Evolutionary conservation across 352 stramenopile species (phyloP), one percentile per base, ranked within the genome.

Genomic region (Vaucheria bursata): DNA sequence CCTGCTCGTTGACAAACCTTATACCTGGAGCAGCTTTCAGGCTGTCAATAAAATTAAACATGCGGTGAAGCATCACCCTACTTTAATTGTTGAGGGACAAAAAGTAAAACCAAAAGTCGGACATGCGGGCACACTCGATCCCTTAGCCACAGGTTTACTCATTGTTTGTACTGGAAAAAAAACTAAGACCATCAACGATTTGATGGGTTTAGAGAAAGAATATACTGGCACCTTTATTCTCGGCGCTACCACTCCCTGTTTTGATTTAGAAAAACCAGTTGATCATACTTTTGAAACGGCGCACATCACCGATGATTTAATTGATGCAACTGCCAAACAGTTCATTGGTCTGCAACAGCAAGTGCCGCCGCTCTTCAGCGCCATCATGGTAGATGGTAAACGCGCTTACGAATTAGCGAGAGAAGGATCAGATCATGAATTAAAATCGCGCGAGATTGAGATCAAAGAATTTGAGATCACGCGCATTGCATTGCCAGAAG

Each of bases 401-500:
- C 45, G 45, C 18, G 18, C 25, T 18, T 59, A 59, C 25, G 45
- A 59, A 59, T 59, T 25, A 25, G 45, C 45, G 12, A 59, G 45
- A 25, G 45, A 18, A 59, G 45, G 45, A 59, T 18, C 18, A 59
- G 45, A 59, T 18, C 12, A 18, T 59, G 45, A 59, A 59, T 59
- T 59, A 59, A 59, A 18, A 59, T 18, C 45, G 25, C 45, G 45
- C 45, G 25, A 59, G 45, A 25, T 59, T 18, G 12, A 18, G 18
- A 59, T 59, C 25, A 59, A 59, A 18, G 45, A 59, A 59, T 59
- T 59, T 59, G 45, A 59, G 12, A 59, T 59, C 18, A 59, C 45
- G 25, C 18, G 25, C 12, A 59, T 59, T 18, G 45, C 18, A 25
- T 18, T 59, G 45, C 45, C 45, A 25, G 12, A 18, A 18, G 45